Percentiles rank a stretch among this genome's conserved stretches.
Conservation (phyloP, 2,329 filamentous ascomycete genomes). For the Diplodia intermedia region DNA sequence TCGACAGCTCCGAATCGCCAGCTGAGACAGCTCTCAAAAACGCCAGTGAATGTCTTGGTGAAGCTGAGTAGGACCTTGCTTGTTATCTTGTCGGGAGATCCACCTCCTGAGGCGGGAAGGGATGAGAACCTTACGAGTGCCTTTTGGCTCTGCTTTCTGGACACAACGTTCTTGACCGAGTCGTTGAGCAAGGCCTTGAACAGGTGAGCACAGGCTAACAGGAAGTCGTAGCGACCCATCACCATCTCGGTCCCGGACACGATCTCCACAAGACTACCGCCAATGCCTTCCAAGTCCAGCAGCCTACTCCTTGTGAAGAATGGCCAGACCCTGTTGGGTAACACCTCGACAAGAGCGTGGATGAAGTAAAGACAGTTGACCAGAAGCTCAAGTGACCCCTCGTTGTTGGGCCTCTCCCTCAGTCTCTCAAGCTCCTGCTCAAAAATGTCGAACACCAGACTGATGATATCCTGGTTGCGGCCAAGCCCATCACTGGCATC, state of each 20-base stretch:
- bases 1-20: constrained; percentile 80
- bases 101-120: constrained; percentile 64
- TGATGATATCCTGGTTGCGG: constrained; percentile 74
- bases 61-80: constrained; percentile 74
- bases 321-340: constrained; percentile 88
- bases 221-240: constrained; percentile 76
- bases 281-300: constrained; percentile 76
- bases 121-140: constrained; percentile 57
- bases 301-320: constrained; percentile 83
- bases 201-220: constrained; percentile 74
- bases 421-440: constrained; percentile 67
- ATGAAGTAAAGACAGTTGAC: constrained; percentile 83
- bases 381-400: constrained; percentile 70
- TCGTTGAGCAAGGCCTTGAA: constrained; percentile 80
- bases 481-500: constrained; percentile 58
- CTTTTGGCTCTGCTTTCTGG: constrained; percentile 66
- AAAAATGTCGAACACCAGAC: constrained; percentile 82
- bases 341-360: constrained; percentile 71
- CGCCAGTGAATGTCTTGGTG: constrained; percentile 76
- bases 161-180: constrained; percentile 71
- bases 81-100: constrained; percentile 79
- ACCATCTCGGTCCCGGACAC: constrained; percentile 84
- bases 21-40: constrained; percentile 82
- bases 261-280: constrained; percentile 77
- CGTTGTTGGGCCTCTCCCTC: constrained; percentile 61